phyloP scores from a whole-genome alignment of 768 basidiomycete species.

The Macrolepiota dolichaula region DNA sequence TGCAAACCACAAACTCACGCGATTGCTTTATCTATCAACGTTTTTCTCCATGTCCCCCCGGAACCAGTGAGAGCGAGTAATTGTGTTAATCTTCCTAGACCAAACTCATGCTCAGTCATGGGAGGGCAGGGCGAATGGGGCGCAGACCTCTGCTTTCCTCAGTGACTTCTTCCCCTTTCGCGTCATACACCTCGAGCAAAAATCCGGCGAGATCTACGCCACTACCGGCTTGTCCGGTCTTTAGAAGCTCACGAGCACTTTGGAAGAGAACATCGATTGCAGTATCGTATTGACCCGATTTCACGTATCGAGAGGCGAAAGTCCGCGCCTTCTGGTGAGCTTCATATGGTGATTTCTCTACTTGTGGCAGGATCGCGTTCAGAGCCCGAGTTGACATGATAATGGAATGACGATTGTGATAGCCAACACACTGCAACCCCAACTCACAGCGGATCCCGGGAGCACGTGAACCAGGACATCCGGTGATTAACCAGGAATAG shows the following conservation, averaged over 20 bases:
- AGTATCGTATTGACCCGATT: slow-evolving; percentile 75
- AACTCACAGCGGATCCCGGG: no score
- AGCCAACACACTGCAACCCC: background rate
- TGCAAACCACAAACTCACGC: slow-evolving; percentile 48
- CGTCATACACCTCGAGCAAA: slow-evolving; percentile 81
- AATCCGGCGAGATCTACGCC: slow-evolving; percentile 83
- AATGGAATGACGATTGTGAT: slow-evolving; percentile 25
- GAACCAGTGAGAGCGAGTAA: slow-evolving; percentile 84
- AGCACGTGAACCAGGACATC: no score
- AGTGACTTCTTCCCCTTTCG: slow-evolving; percentile 64
- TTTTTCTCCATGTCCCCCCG: slow-evolving; percentile 85
- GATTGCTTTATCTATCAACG: slow-evolving; percentile 78
- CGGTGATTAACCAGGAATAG: no score
- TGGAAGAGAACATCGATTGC: slow-evolving; percentile 95
- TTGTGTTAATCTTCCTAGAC: slow-evolving; percentile 81
- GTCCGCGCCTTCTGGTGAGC: slow-evolving; percentile 97
- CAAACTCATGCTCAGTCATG: slow-evolving; percentile 17
- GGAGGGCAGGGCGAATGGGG: background rate
- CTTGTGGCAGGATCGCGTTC: slow-evolving; percentile 71
- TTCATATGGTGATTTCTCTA: slow-evolving; percentile 77
- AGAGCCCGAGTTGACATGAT: slow-evolving; percentile 57
- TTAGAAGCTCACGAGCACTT: slow-evolving; percentile 82
- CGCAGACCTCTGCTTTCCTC: slow-evolving; percentile 78
- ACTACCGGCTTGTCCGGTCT: slow-evolving; percentile 84
- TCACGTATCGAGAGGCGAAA: slow-evolving; percentile 84